phyloP scores from a whole-genome alignment of 2,329 filamentous ascomycete genomes.

The Fusarium torulosum region DNA sequence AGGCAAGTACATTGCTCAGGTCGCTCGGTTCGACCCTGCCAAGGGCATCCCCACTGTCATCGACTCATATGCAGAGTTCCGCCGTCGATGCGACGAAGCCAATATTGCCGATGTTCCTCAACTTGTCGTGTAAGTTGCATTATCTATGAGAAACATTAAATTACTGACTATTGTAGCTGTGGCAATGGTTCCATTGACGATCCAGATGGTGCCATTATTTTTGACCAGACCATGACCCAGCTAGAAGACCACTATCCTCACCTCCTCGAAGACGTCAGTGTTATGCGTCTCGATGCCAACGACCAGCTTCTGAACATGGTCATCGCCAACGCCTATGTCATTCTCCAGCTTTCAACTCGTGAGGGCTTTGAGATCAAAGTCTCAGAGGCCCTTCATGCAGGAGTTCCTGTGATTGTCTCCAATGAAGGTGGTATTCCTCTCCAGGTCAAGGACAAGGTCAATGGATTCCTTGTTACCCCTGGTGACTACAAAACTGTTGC shows the following conservation, averaged over 20 bases:
- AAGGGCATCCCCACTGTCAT: constrained; percentile 86
- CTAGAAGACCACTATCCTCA: constrained; percentile 73
- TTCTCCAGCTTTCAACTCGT: constrained; percentile 82
- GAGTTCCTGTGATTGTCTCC: constrained; percentile 81
- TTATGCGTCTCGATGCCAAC: constrained; percentile 81
- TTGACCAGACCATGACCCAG: constrained; percentile 76
- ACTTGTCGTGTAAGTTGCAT: constrained; percentile 70
- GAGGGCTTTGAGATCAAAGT: constrained; percentile 92
- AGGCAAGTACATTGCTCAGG: constrained; percentile 81
- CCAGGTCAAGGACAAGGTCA: constrained; percentile 78
- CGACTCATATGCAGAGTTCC: constrained; percentile 80
- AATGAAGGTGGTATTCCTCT: constrained; percentile 83
- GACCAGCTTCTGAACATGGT: constrained; percentile 85
- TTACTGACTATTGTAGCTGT: constrained; percentile 56
- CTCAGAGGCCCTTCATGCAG: constrained; percentile 84
- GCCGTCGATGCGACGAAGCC: constrained; percentile 68
- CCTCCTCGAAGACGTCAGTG: constrained; percentile 74
- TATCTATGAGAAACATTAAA: too few relatives aligned
- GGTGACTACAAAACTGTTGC: constrained; percentile 79
- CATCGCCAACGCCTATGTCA: constrained; percentile 77
- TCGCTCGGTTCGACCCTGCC: constrained; percentile 85
- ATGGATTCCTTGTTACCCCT: constrained; percentile 79
- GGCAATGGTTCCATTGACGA: constrained; percentile 87
- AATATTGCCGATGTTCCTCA: constrained; percentile 71
- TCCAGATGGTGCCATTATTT: constrained; percentile 79